Conservation (phyloP, 331 rosid species). For the Pyrus hybrid region DNA sequence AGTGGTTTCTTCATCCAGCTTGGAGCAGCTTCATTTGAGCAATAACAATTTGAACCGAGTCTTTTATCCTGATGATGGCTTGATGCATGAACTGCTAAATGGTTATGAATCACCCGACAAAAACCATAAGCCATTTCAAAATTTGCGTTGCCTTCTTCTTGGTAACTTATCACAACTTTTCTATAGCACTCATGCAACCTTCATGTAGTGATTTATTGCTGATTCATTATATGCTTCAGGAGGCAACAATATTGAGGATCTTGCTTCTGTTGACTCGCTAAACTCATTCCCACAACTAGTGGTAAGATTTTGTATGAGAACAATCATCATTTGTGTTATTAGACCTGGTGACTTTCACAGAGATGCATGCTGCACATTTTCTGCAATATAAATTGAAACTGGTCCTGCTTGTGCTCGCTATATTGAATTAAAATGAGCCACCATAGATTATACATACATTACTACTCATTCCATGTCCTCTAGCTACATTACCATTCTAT, state of each 20-base stretch:
- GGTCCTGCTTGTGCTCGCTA: not conserved
- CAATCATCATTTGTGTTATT: not conserved
- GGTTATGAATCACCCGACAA: slow-evolving; percentile 16
- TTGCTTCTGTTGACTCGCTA: slow-evolving; percentile 60
- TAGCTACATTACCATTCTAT: not conserved
- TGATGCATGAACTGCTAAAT: slow-evolving; percentile 23
- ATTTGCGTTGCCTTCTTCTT: slow-evolving; percentile 68
- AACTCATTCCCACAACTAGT: slow-evolving; percentile 68
- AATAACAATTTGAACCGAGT: slow-evolving; percentile 64
- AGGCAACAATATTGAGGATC: slow-evolving; percentile 66
- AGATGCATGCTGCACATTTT: not conserved
- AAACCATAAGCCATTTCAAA: slow-evolving; percentile 50
- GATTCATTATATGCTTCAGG: slow-evolving; percentile 38
- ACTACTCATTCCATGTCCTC: not conserved
- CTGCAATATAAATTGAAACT: slow-evolving; percentile 1
- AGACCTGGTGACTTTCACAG: slow-evolving; percentile 8
- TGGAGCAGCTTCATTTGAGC: slow-evolving; percentile 91
- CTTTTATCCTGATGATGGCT: slow-evolving; percentile 44
- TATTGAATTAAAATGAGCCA: slow-evolving; percentile 2
- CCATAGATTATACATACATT: not conserved
- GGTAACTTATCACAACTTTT: slow-evolving; percentile 43
- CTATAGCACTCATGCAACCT: slow-evolving; percentile 1
- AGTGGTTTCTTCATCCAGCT: slow-evolving; percentile 47
- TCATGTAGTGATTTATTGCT: slow-evolving; percentile 9
- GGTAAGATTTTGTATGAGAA: slow-evolving; percentile 47